Conservation (phyloP, 164 flowering plant species). For the Malania oleifera region DNA sequence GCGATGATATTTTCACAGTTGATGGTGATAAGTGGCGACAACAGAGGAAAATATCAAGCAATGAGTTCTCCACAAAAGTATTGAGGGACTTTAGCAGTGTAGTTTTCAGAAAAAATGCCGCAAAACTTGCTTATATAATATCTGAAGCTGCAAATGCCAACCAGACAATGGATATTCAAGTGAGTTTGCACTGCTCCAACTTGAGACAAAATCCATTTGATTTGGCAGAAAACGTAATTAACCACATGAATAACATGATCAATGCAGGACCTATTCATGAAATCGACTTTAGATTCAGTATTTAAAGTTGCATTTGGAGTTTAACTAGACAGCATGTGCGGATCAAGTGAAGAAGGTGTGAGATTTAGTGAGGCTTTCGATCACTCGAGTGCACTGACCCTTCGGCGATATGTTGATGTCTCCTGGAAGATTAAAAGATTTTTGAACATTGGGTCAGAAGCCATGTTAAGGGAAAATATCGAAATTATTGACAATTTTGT, state of each 20-base stretch:
- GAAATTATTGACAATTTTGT: conserved; percentile 45
- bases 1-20: conserved; percentile 67
- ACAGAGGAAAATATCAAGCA: conserved; percentile 53
- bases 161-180: conserved; percentile 43
- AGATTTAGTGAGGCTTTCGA: conserved; percentile 48
- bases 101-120: conserved; percentile 38
- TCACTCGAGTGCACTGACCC: conserved; percentile 39
- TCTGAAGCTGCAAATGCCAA: conserved; percentile 34
- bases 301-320: conserved; percentile 70
- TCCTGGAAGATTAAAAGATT: conserved; percentile 54
- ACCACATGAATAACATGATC: no score
- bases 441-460: conserved; percentile 55
- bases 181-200: conserved; percentile 10
- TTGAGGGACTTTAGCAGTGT: conserved; percentile 52
- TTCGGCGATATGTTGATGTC: conserved; percentile 47
- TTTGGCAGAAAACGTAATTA: not conserved
- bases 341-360: conserved; percentile 44
- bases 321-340: conserved; percentile 57
- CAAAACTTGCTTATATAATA: conserved; percentile 34
- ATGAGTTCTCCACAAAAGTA: conserved; percentile 53
- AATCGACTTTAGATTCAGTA: conserved; percentile 65
- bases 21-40: conserved; percentile 65
- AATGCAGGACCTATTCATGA: conserved; percentile 63
- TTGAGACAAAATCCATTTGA: not conserved
- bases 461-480: conserved; percentile 37